Conservation (phyloP, 306 rosid genomes). For the Aeschynomene evenia region DNA sequence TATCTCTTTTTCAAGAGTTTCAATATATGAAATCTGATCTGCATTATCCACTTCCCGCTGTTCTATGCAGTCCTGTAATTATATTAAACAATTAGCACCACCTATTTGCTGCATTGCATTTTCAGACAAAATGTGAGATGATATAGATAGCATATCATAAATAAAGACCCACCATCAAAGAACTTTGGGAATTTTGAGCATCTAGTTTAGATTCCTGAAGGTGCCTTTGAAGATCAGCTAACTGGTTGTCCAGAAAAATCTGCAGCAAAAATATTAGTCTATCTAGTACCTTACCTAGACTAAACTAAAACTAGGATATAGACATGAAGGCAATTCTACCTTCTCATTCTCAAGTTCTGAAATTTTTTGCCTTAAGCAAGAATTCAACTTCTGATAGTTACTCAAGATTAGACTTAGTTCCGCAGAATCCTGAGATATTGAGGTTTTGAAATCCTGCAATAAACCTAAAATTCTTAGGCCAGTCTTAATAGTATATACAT, state of each 20-base stretch:
- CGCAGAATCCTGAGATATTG: slow-evolving; percentile 37
- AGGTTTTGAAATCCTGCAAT: slow-evolving; percentile 64
- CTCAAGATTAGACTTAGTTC: slow-evolving; percentile 45
- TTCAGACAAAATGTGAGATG: slow-evolving; percentile 11
- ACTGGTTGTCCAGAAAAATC: slow-evolving; percentile 54
- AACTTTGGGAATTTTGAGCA: slow-evolving; percentile 49
- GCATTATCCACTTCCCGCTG: slow-evolving; percentile 56
- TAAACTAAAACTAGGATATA: slow-evolving; percentile 8
- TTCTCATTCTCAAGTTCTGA: slow-evolving; percentile 68
- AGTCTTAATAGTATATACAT: background rate
- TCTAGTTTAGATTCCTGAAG: slow-evolving; percentile 53
- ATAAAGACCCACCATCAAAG: slow-evolving; percentile 50
- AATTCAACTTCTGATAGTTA: slow-evolving; percentile 50
- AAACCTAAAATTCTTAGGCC: slow-evolving; percentile 23
- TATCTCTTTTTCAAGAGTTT: slow-evolving; percentile 67
- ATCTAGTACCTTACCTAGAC: slow-evolving; percentile 22
- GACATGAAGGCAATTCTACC: slow-evolving; percentile 39
- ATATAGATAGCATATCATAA: slow-evolving; percentile 17
- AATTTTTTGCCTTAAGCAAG: slow-evolving; percentile 54
- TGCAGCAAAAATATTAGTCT: slow-evolving; percentile 40
- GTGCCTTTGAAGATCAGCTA: slow-evolving; percentile 61
- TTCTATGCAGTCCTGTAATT: slow-evolving; percentile 54
- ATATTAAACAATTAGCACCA: slow-evolving; percentile 19
- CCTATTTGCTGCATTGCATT: slow-evolving; percentile 3
- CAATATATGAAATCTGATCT: slow-evolving; percentile 60